These are phyloP conservation scores for Chenopodium album DNA, from an alignment of 148 eudicot species.

Conservation along the genomic window DNA sequence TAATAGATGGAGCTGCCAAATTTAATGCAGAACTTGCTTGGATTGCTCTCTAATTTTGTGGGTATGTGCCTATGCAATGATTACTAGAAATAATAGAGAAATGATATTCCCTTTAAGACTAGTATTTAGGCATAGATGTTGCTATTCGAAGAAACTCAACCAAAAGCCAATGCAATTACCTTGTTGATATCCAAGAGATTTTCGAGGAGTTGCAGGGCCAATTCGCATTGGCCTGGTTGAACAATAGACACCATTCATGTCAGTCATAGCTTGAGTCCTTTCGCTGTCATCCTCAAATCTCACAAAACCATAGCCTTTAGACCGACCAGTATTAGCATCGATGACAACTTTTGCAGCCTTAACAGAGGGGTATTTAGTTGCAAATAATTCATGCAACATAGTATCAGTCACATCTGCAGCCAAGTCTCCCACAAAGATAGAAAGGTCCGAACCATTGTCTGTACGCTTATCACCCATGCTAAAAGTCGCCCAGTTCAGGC, in stretches of 20 bases:
- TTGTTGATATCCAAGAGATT: conserved; percentile 83
- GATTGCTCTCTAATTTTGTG: not conserved
- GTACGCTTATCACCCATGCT: conserved; percentile 89
- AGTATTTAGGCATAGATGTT: not conserved
- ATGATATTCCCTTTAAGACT: not conserved
- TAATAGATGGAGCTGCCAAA: not conserved
- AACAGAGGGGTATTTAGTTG: conserved; percentile 77
- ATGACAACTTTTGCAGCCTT: conserved; percentile 97
- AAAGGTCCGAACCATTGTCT: conserved; percentile 81
- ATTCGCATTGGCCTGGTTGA: conserved; percentile 94
- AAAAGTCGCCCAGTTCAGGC: conserved; percentile 93
- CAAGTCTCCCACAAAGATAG: conserved; percentile 97
- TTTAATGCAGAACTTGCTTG: not conserved
- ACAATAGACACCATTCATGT: conserved; percentile 89
- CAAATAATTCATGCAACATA: conserved; percentile 73
- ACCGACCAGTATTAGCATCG: conserved; percentile 86
- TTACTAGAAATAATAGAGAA: not conserved
- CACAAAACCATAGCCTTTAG: conserved; percentile 95
- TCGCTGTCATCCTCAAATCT: conserved; percentile 95
- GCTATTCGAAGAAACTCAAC: not conserved
- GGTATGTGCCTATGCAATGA: not conserved
- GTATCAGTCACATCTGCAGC: conserved; percentile 94
- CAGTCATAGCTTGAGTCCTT: conserved; percentile 83
- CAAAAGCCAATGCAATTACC: conserved; percentile 29
- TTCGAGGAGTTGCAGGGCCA: conserved; percentile 93